Evolutionary conservation across 148 eudicot species (phyloP).

Genomic region (Bassia scoparia): DNA sequence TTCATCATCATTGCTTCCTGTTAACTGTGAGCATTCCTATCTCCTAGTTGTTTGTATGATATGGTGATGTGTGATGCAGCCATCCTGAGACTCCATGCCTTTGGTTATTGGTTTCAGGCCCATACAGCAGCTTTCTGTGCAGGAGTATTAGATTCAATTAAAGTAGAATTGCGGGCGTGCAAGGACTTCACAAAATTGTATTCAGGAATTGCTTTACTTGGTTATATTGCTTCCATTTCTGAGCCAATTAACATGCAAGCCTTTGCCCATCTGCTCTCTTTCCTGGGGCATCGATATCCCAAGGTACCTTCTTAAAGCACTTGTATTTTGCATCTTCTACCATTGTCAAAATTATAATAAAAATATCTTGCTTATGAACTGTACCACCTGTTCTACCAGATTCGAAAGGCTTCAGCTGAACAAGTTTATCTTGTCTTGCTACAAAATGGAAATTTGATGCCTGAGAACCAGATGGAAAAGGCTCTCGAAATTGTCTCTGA

Average conservation of each 20-base stretch:
- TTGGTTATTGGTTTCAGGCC: constrained; percentile 43
- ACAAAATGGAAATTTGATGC: constrained; percentile 58
- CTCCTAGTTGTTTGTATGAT: constrained; percentile 7
- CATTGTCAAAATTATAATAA: neutral
- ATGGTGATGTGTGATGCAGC: constrained; percentile 4
- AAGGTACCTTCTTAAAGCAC: constrained; percentile 48
- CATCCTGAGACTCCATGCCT: constrained; percentile 16
- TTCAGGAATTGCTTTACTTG: constrained; percentile 88
- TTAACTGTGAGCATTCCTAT: neutral
- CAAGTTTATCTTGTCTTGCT: constrained; percentile 87
- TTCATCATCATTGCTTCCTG: neutral
- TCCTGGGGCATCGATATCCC: constrained; percentile 88
- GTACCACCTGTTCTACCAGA: constrained; percentile 37
- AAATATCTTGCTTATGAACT: neutral
- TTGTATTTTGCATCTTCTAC: neutral
- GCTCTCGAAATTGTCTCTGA: constrained; percentile 79
- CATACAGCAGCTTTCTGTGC: constrained; percentile 63
- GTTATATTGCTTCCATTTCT: constrained; percentile 71
- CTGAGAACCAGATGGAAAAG: constrained; percentile 57
- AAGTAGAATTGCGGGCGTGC: constrained; percentile 66
- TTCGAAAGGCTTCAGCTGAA: constrained; percentile 81
- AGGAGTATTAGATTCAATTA: constrained; percentile 64
- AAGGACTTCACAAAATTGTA: constrained; percentile 86
- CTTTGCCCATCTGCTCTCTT: constrained; percentile 66
- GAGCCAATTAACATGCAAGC: constrained; percentile 60